These are phyloP conservation scores for Boletus reticulatus DNA, from an alignment of 768 basidiomycete genomes.

Conservation along the genomic window DNA sequence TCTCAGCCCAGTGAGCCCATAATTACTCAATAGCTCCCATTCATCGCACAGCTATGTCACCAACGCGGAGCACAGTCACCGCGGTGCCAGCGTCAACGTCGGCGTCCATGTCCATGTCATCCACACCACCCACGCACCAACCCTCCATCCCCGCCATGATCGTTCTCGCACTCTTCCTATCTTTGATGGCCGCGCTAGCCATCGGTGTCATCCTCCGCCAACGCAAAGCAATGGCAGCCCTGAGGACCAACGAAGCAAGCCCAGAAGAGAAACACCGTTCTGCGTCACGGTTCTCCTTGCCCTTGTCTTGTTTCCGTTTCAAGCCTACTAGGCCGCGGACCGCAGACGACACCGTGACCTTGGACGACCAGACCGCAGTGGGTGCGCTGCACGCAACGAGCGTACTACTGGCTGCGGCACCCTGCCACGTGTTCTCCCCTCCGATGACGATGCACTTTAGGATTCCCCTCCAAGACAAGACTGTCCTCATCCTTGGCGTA, in stretches of 20 bases:
- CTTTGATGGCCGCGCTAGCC: conserved; percentile 19
- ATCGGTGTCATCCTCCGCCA: conserved; percentile 22
- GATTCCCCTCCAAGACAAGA: conserved; percentile 17
- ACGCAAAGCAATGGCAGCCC: neutral
- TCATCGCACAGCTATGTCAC: conserved; percentile 14
- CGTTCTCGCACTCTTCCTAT: conserved; percentile 14
- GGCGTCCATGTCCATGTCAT: neutral
- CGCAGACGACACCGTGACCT: neutral
- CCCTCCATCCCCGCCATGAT: conserved; percentile 21
- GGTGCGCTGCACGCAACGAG: conserved; percentile 22
- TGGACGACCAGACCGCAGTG: conserved; percentile 13
- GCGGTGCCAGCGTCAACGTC: neutral
- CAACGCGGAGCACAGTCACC: conserved; percentile 6
- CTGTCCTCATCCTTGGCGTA: conserved; percentile 21
- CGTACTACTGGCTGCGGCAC: conserved; percentile 26
- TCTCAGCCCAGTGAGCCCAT: neutral
- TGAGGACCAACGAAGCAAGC: neutral
- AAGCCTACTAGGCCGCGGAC: neutral
- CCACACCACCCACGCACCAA: conserved; percentile 1
- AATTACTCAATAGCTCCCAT: neutral
- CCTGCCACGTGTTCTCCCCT: conserved; percentile 18
- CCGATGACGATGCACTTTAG: conserved; percentile 24
- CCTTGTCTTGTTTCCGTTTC: too few species aligned
- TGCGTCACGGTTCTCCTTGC: too few species aligned
- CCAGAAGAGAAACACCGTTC: neutral